Percentiles rank a stretch among this genome's conserved stretches.
Conservation (phyloP, 495 filamentous ascomycete genomes). For the Annulohypoxylon bovei region DNA sequence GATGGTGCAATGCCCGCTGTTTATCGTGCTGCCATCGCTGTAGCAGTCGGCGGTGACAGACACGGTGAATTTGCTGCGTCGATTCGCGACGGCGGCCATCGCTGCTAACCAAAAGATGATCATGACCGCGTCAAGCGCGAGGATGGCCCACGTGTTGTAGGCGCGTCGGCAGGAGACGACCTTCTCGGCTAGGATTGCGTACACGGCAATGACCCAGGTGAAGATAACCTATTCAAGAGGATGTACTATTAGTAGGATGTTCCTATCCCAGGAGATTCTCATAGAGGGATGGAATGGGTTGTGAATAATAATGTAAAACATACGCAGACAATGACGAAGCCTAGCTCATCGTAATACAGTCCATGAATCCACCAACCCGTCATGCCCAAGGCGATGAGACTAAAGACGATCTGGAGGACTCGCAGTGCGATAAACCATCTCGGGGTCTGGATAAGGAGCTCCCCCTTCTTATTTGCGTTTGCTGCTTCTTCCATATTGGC, state of each 20-base stretch:
- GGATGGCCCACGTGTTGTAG: conserved; percentile 60
- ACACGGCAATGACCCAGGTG: conserved; percentile 56
- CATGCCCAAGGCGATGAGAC: conserved; percentile 50
- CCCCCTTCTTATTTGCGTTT: conserved; percentile 33
- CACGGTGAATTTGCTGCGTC: conserved; percentile 49
- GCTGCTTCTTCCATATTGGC: conserved; percentile 26
- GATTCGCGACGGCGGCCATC: conserved; percentile 56
- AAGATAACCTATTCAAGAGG: conserved; percentile 50
- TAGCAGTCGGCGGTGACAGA: conserved; percentile 49
- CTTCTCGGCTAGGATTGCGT: conserved; percentile 55
- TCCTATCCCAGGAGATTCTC: not conserved
- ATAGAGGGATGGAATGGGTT: not conserved
- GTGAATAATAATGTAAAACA: conserved; percentile 21
- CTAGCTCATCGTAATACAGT: conserved; percentile 48
- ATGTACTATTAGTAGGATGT: conserved; percentile 3
- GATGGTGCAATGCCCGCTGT: conserved; percentile 49
- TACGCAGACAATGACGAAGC: conserved; percentile 56
- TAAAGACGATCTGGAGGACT: conserved; percentile 52
- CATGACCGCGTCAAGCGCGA: conserved; percentile 57
- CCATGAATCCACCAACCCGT: conserved; percentile 56
- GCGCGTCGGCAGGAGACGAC: conserved; percentile 44
- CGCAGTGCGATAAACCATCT: conserved; percentile 52
- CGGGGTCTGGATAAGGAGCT: conserved; percentile 49
- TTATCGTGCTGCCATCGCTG: conserved; percentile 51
- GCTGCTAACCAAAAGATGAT: conserved; percentile 59